phyloP scores from a whole-genome alignment of 2,329 filamentous ascomycete genomes.

The Leptographium procerum region DNA sequence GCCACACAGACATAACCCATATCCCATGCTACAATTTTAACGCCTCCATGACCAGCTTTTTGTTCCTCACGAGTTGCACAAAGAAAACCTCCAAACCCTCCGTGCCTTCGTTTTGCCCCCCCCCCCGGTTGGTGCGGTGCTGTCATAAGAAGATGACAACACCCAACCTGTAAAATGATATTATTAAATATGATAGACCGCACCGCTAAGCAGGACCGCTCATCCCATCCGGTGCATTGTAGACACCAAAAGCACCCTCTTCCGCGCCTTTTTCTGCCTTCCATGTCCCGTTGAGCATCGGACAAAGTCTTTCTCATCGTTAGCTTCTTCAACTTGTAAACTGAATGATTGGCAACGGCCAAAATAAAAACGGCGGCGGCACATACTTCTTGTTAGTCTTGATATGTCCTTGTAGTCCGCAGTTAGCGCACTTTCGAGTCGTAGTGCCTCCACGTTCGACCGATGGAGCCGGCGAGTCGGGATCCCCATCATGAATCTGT shows the following conservation, averaged over 20 bases:
- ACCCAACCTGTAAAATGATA: background rate
- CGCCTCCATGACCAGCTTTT: background rate
- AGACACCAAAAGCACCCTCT: constrained; percentile 48
- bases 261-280: constrained; percentile 48
- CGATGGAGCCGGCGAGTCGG: constrained; percentile 37
- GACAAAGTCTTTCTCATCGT: constrained; percentile 47
- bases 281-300: constrained; percentile 74
- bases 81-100: background rate
- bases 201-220: constrained; percentile 3
- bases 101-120: background rate
- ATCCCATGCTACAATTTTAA: background rate
- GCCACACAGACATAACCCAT: background rate
- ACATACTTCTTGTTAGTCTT: constrained; percentile 89
- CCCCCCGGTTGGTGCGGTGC: background rate
- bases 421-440: constrained; percentile 91
- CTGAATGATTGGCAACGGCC: constrained; percentile 1
- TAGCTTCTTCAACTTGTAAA: constrained; percentile 32
- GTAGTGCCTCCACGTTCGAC: constrained; percentile 55
- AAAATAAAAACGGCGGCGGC: constrained; percentile 31
- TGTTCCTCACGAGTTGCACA: background rate
- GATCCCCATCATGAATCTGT: constrained; percentile 28
- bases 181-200: background rate
- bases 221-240: constrained; percentile 17
- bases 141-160: background rate
- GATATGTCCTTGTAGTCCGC: constrained; percentile 92